A percentile compares a stretch with the other conserved stretches of the same genome.
Evolutionary conservation across 805 yeast genomes (phyloP).

Genomic region (Ascoidea rubescens): DNA sequence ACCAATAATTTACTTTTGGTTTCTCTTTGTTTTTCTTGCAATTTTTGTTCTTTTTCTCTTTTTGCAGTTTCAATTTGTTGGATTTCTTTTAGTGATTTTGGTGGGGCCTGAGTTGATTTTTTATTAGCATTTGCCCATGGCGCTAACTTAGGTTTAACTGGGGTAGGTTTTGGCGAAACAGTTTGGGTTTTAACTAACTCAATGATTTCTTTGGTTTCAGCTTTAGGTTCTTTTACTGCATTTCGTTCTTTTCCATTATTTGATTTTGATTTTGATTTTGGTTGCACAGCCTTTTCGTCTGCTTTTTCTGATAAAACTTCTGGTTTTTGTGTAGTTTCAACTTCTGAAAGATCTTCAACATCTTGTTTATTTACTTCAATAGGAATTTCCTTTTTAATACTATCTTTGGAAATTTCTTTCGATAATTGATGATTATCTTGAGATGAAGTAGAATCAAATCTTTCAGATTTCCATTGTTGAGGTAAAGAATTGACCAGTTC

Average conservation of each 20-base stretch:
- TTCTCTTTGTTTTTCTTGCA: constrained; percentile 16
- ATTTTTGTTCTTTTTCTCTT: constrained; percentile 25
- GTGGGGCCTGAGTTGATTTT: constrained; percentile 18
- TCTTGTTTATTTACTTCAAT: not conserved
- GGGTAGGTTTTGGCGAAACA: constrained; percentile 1
- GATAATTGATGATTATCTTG: not conserved
- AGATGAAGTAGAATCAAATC: not conserved
- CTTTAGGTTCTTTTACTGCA: not conserved
- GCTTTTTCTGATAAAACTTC: not conserved
- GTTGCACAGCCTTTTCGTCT: not conserved
- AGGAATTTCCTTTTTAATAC: not conserved
- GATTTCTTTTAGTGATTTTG: constrained; percentile 35
- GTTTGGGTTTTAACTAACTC: constrained; percentile 4
- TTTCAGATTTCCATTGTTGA: not conserved
- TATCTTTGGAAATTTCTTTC: not conserved
- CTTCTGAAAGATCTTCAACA: not conserved
- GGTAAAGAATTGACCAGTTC: not conserved
- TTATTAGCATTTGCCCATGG: constrained; percentile 35
- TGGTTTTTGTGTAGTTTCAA: constrained; percentile 2
- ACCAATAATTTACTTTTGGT: constrained; percentile 12
- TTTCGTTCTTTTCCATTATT: too few species aligned
- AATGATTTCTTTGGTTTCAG: not conserved
- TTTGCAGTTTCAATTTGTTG: constrained; percentile 34
- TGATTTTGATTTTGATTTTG: not conserved
- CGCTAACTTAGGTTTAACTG: constrained; percentile 21